A percentile compares a stretch with the other conserved stretches of the same genome.
These are phyloP conservation scores for Mycena maculata DNA, from an alignment of 768 basidiomycete species.

Conservation along the genomic window DNA sequence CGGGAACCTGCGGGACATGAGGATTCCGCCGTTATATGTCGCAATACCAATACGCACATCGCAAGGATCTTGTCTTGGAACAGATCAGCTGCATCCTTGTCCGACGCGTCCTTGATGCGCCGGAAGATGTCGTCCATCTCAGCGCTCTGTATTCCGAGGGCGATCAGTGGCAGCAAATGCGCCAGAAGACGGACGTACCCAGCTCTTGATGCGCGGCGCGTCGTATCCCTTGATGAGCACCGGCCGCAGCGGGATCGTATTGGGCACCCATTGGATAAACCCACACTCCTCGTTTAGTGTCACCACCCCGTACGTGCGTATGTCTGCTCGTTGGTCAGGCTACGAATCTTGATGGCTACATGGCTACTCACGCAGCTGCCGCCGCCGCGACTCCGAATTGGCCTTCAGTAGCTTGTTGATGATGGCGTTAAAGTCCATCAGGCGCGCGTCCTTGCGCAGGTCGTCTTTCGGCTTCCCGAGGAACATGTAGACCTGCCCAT, in stretches of 20 bases:
- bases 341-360: neutral
- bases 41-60: slow-evolving; percentile 53
- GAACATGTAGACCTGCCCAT: slow-evolving; percentile 90
- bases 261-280: slow-evolving; percentile 98
- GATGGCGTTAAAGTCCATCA: slow-evolving; percentile 98
- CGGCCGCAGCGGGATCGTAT: slow-evolving; percentile 85
- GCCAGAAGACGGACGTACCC: slow-evolving; percentile 47
- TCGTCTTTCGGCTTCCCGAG: slow-evolving; percentile 98
- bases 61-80: slow-evolving; percentile 69
- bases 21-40: neutral
- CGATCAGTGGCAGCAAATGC: neutral
- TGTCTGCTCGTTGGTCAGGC: slow-evolving; percentile 65
- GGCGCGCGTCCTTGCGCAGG: slow-evolving; percentile 92
- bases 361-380: slow-evolving; percentile 82
- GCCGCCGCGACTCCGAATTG: slow-evolving; percentile 90
- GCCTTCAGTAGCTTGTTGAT: slow-evolving; percentile 96
- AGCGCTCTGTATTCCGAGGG: slow-evolving; percentile 46
- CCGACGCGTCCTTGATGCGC: slow-evolving; percentile 61
- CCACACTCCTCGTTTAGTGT: slow-evolving; percentile 98
- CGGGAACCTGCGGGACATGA: slow-evolving; percentile 62
- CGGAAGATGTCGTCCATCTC: slow-evolving; percentile 61
- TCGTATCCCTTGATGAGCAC: slow-evolving; percentile 80
- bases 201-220: slow-evolving; percentile 50
- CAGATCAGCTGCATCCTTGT: slow-evolving; percentile 62
- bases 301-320: slow-evolving; percentile 98